Evolutionary conservation across 2,329 filamentous ascomycete species (phyloP).

Genomic region (Cytospora paraplurivora): DNA sequence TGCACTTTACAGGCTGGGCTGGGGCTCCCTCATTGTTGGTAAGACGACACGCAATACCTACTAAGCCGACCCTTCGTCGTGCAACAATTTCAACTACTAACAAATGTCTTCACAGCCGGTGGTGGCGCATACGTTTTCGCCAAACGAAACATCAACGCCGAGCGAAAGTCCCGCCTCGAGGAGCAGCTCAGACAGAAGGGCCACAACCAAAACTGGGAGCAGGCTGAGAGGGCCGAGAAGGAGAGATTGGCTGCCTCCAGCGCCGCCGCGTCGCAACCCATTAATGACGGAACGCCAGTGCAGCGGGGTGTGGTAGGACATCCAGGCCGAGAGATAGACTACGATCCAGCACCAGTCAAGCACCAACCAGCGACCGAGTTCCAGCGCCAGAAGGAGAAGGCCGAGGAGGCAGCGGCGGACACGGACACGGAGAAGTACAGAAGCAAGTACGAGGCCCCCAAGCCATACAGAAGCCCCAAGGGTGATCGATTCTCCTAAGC

Average conservation of each 20-base stretch:
- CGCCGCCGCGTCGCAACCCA: slow-evolving; percentile 39
- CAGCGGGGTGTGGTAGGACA: slow-evolving; percentile 60
- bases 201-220: too few relatives aligned
- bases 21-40: slow-evolving; percentile 87
- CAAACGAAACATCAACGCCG: slow-evolving; percentile 90
- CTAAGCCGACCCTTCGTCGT: too few relatives aligned
- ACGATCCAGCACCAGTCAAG: slow-evolving; percentile 82
- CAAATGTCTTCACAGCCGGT: slow-evolving; percentile 60
- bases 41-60: slow-evolving; percentile 39
- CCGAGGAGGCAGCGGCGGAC: too few relatives aligned
- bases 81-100: slow-evolving; percentile 24
- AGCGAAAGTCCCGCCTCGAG: slow-evolving; percentile 72
- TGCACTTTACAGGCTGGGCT: slow-evolving; percentile 71
- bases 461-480: slow-evolving; percentile 75
- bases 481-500: slow-evolving; percentile 76
- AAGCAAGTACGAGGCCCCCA: slow-evolving; percentile 84
- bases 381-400: slow-evolving; percentile 56
- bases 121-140: slow-evolving; percentile 94
- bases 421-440: slow-evolving; percentile 51
- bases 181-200: slow-evolving; percentile 67
- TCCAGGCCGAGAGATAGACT: slow-evolving; percentile 69
- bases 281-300: slow-evolving; percentile 51
- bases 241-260: slow-evolving; percentile 36
- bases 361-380: slow-evolving; percentile 75
- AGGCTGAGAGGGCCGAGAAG: slow-evolving; percentile 50